Evolutionary conservation across 1,284 basidiomycete genomes (phyloP).

Genomic region (Tilletia walkeri): DNA sequence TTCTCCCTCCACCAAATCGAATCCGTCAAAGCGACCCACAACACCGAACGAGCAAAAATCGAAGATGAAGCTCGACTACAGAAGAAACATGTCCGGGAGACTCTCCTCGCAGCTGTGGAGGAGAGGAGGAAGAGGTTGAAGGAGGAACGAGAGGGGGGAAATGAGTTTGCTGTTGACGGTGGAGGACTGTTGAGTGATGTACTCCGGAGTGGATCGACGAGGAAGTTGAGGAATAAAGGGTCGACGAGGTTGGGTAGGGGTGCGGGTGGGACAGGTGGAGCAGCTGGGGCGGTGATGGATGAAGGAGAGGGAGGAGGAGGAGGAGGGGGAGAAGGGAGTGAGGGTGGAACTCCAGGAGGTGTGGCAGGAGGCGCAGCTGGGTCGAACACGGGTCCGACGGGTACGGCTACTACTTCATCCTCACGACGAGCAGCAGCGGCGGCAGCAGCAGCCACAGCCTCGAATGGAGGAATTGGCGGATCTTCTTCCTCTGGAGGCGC

Average conservation of each 20-base stretch:
- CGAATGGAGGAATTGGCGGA: not conserved
- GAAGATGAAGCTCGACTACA: slow-evolving; percentile 50
- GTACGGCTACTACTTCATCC: slow-evolving; percentile 21
- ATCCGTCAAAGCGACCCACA: slow-evolving; percentile 37
- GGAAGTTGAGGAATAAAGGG: slow-evolving; percentile 54
- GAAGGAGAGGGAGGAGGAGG: not conserved
- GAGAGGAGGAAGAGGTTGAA: slow-evolving; percentile 46
- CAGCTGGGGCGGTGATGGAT: not conserved
- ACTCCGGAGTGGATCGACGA: slow-evolving; percentile 48
- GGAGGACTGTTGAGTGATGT: no score
- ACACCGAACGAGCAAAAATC: slow-evolving; percentile 43
- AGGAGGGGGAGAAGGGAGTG: not conserved
- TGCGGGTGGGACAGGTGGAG: no score
- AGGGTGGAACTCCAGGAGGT: not conserved
- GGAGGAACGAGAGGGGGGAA: slow-evolving; percentile 51
- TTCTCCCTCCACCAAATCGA: slow-evolving; percentile 50
- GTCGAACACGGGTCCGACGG: not conserved
- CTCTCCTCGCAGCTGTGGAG: slow-evolving; percentile 49
- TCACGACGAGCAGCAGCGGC: slow-evolving; percentile 19
- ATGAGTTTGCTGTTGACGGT: slow-evolving; percentile 28
- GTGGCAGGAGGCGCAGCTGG: not conserved
- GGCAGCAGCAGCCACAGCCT: slow-evolving; percentile 8
- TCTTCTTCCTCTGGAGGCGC: slow-evolving; percentile 2
- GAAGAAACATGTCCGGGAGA: slow-evolving; percentile 48
- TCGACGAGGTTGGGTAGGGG: not conserved